These are phyloP conservation scores for Hypoxylon sp. DNA, from an alignment of 2,329 filamentous ascomycete genomes.

Conservation along the genomic window DNA sequence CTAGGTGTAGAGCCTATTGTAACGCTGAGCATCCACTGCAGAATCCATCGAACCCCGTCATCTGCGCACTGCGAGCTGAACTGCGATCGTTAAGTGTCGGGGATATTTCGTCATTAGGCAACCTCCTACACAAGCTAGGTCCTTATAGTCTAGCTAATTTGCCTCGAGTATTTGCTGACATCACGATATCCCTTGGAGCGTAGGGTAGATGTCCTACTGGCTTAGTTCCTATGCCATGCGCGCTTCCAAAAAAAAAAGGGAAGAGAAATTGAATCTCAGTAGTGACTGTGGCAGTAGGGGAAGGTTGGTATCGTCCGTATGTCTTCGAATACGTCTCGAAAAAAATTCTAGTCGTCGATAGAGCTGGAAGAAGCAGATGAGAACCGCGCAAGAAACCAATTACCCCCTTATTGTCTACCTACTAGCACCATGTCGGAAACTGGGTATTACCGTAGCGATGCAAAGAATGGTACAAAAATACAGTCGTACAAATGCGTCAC, in stretches of 20 bases:
- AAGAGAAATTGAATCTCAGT: constrained; percentile 21
- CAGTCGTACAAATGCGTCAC: constrained; percentile 43
- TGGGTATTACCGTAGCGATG: constrained; percentile 45
- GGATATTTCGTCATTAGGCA: constrained; percentile 13
- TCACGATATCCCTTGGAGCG: constrained; percentile 7
- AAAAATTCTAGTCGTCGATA: constrained; percentile 24
- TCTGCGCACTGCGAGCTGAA: constrained; percentile 15
- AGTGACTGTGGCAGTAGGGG: constrained; percentile 33
- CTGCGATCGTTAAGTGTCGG: constrained; percentile 3
- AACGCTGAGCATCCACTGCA: constrained; percentile 25
- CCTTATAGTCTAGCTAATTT: constrained; percentile 14
- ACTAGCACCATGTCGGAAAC: constrained; percentile 37
- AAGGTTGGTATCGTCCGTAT: constrained; percentile 28
- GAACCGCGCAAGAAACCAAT: constrained; percentile 10
- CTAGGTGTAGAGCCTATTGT: constrained; percentile 29
- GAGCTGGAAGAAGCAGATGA: constrained; percentile 21
- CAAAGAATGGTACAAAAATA: constrained; percentile 45
- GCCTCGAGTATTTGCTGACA: constrained; percentile 28
- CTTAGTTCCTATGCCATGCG: constrained; percentile 14
- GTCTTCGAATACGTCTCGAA: constrained; percentile 13
- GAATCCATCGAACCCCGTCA: constrained; percentile 19
- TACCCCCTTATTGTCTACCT: constrained; percentile 36
- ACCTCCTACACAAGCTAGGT: constrained; percentile 12
- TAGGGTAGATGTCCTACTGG: constrained; percentile 8
- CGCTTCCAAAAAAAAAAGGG: constrained; percentile 16